phyloP scores from a whole-genome alignment of 2,329 filamentous ascomycete species.

The Sporothrix inflata region DNA sequence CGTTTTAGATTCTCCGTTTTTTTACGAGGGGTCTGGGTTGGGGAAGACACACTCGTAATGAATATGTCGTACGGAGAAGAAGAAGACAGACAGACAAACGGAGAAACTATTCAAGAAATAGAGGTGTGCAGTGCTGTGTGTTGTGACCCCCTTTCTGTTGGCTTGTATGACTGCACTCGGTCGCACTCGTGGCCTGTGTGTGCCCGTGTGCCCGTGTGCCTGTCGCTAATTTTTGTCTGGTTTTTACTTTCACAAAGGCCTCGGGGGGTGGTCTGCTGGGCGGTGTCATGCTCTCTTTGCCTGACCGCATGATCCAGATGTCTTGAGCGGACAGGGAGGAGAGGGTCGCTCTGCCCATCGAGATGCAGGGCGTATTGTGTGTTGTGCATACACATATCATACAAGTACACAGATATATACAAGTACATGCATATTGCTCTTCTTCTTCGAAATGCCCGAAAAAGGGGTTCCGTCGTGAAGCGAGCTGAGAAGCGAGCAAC shows the following conservation, averaged over 20 bases:
- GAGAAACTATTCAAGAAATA: neutral
- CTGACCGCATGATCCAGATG: constrained; percentile 6
- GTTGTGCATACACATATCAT: neutral
- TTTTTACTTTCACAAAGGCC: neutral
- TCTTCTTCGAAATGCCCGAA: constrained; percentile 3
- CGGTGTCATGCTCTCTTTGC: neutral
- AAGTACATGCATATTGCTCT: neutral
- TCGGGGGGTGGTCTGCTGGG: neutral
- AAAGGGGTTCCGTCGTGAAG: constrained; percentile 14
- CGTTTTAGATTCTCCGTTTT: constrained; percentile 8
- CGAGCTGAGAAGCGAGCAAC: constrained; percentile 18
- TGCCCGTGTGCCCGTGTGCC: neutral
- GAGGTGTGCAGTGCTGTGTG: neutral
- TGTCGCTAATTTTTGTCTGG: neutral
- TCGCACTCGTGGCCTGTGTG: neutral
- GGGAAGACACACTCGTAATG: neutral
- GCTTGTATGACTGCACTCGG: constrained; percentile 11
- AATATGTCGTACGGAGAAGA: neutral
- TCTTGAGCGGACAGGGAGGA: neutral
- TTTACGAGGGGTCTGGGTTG: neutral
- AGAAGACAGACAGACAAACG: neutral
- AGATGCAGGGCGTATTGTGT: neutral
- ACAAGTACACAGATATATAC: neutral
- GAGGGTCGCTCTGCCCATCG: neutral
- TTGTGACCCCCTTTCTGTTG: constrained; percentile 5